Evolutionary conservation across 371 early-diverging fungal genomes (phyloP), one percentile per base, ranked within the genome.

Genomic region (Mucor racemosus): DNA sequence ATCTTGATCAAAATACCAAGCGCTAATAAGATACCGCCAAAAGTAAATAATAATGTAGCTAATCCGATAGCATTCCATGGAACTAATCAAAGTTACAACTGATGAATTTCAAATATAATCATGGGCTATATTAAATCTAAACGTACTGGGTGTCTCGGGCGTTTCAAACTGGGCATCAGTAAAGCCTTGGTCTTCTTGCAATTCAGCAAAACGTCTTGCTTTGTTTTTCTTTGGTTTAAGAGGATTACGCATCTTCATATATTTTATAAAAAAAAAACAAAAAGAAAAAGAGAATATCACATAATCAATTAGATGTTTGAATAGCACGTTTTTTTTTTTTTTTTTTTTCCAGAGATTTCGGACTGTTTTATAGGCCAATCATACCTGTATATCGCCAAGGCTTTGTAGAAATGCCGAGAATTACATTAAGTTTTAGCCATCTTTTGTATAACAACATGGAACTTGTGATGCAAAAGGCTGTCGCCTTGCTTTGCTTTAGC

Each of bases 61-160:
- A 89, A 68, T 11, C 74, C 66, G 60, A 89, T 89, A 5, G 90
- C 87, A 53, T 81, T 89, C 88, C 88, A 88, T 57, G 90, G 90
- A 71, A 87, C 88, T 87, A 61, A 26, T 26, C 26, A 26, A 26
- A 26, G 26, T 26, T 26, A 26, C 26, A 26, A 26, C 26, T 26
- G 26, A 3, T 26, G 1, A 26, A 26, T 26, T 26, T 26, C 26
- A 26, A 26, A 26, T 26, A 26, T 26, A 26, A 26, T 26, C 26
- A 26, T 26, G 26, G 26, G 3, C 26, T 26, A 26, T 26, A 1
- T 26, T 26, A 26, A 26, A 26, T 26, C 26, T 26, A 26, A 33
- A 14, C 26, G 68, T 72, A 80, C 84, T 73, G 60, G 72, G 72
- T 11, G 72, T 70, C 40, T 81, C 77, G 1, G 80, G 77, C 5